Evolutionary conservation across 1,284 basidiomycete genomes (phyloP).

Genomic region (Sporisorium scitamineum): DNA sequence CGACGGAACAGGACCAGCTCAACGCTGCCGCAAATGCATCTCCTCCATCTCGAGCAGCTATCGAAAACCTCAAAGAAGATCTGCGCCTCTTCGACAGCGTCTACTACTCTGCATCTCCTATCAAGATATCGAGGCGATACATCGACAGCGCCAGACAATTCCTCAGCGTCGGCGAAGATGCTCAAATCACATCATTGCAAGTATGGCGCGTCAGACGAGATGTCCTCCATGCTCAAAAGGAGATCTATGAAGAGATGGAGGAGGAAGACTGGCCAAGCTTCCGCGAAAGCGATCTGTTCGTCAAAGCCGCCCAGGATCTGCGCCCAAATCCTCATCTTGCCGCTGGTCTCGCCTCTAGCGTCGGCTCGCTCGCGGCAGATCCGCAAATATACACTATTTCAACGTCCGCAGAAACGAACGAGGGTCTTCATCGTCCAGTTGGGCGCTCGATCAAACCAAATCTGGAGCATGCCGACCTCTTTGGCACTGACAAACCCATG

Average conservation of each 20-base stretch:
- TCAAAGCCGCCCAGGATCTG: constrained; percentile 84
- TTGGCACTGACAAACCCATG: constrained; percentile 37
- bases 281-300: constrained; percentile 86
- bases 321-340: constrained; percentile 69
- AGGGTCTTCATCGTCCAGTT: constrained; percentile 14
- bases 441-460: constrained; percentile 18
- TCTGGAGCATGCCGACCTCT: constrained; percentile 43
- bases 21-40: constrained; percentile 21
- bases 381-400: constrained; percentile 1
- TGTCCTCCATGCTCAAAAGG: constrained; percentile 84
- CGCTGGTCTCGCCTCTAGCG: constrained; percentile 44
- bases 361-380: constrained; percentile 34
- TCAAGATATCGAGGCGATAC: constrained; percentile 77
- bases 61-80: constrained; percentile 80
- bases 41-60: constrained; percentile 42
- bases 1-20: constrained; percentile 71
- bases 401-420: constrained; percentile 1
- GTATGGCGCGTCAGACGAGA: constrained; percentile 73
- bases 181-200: constrained; percentile 58
- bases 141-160: constrained; percentile 79
- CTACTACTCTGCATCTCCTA: constrained; percentile 79
- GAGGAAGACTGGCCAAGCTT: constrained; percentile 87
- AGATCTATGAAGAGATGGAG: constrained; percentile 88
- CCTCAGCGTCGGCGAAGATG: constrained; percentile 66
- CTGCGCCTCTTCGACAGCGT: constrained; percentile 85